These are phyloP conservation scores for Aquilaria agallochum DNA, from an alignment of 441 rosid genomes.

Conservation along the genomic window DNA sequence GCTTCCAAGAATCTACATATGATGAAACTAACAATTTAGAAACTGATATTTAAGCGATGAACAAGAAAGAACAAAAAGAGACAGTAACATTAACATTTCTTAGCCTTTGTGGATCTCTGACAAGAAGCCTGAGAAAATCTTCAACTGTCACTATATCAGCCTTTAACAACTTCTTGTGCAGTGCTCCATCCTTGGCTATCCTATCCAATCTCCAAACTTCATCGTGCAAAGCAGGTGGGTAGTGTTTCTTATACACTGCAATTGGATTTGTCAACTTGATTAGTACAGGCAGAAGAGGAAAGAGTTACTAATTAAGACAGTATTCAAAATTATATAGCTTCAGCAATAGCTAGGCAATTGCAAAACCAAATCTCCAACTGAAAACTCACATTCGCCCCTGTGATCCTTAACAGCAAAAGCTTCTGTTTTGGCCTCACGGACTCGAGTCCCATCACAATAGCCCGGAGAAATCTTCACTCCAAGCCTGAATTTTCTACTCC, in stretches of 20 bases:
- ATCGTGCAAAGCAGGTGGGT: constrained; percentile 89
- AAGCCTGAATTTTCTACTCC: constrained; percentile 97
- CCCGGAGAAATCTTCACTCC: constrained; percentile 78
- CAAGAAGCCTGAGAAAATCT: constrained; percentile 86
- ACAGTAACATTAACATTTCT: constrained; percentile 51
- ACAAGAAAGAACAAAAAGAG: constrained; percentile 10
- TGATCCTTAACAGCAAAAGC: constrained; percentile 99
- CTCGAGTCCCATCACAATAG: constrained; percentile 54
- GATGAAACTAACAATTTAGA: neutral
- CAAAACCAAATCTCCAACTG: neutral
- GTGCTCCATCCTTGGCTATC: constrained; percentile 91
- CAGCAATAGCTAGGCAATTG: constrained; percentile 5
- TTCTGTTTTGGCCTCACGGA: constrained; percentile 95
- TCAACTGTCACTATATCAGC: constrained; percentile 62
- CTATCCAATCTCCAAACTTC: constrained; percentile 99
- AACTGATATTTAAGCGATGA: constrained; percentile 12
- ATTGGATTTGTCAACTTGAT: constrained; percentile 1
- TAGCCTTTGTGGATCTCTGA: constrained; percentile 74
- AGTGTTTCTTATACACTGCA: constrained; percentile 96
- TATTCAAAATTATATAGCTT: neutral
- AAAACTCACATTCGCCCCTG: constrained; percentile 86
- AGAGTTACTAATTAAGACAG: neutral
- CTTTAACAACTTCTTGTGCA: constrained; percentile 81
- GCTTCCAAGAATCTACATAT: constrained; percentile 80
- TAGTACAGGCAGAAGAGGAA: neutral